These are phyloP conservation scores for Russula abietina DNA, from an alignment of 768 basidiomycete species.

Conservation along the genomic window DNA sequence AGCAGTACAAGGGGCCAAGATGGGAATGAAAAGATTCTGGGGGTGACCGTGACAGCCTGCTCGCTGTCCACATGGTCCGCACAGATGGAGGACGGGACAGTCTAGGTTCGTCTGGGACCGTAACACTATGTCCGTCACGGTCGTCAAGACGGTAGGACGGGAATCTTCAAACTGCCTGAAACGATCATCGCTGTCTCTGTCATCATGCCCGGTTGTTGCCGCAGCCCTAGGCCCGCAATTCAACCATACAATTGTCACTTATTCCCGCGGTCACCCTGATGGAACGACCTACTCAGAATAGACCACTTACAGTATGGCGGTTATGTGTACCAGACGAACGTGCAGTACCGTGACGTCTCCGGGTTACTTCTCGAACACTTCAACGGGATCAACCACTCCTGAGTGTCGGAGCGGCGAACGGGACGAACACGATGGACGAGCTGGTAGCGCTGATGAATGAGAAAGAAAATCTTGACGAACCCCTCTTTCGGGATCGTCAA, in stretches of 20 bases:
- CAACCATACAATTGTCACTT: slow-evolving; percentile 44
- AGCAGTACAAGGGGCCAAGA: no score
- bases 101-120: no score
- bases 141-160: no score
- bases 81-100: no score
- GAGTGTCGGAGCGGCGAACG: slow-evolving; percentile 45
- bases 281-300: slow-evolving; percentile 53
- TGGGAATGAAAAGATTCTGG: no score
- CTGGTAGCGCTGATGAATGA: slow-evolving; percentile 72
- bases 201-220: no score
- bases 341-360: slow-evolving; percentile 60
- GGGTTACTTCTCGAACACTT: slow-evolving; percentile 66
- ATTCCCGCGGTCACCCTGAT: slow-evolving; percentile 44
- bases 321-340: slow-evolving; percentile 69
- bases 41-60: no score
- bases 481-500: slow-evolving; percentile 27
- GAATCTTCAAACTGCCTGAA: no score
- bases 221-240: no score
- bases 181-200: no score
- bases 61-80: no score
- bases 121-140: no score
- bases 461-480: slow-evolving; percentile 52
- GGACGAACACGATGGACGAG: slow-evolving; percentile 71
- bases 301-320: slow-evolving; percentile 55
- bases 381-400: slow-evolving; percentile 63